Percentiles rank a stretch among this genome's conserved stretches.
These are phyloP conservation scores for Fusarium sulawesiense DNA, from an alignment of 2,329 filamentous ascomycete species.

Conservation along the genomic window DNA sequence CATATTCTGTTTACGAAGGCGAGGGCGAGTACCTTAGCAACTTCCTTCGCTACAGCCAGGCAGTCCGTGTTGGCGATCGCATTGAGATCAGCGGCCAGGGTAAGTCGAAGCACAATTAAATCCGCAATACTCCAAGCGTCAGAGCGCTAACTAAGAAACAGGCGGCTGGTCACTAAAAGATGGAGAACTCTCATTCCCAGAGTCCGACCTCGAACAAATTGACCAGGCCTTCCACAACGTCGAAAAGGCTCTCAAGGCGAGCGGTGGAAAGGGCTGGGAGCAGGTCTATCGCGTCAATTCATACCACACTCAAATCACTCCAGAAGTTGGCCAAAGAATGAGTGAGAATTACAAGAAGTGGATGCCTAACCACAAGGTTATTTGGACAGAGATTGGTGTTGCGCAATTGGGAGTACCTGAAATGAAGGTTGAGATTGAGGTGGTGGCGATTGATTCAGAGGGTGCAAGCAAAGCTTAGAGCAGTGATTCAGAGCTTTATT, in stretches of 20 bases:
- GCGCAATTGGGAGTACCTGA: conserved; percentile 56
- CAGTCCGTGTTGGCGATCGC: conserved; percentile 60
- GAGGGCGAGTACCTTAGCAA: conserved; percentile 47
- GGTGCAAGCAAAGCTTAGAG: background rate
- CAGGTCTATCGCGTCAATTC: conserved; percentile 62
- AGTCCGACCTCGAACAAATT: conserved; percentile 56
- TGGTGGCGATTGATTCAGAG: conserved; percentile 52
- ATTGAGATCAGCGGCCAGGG: conserved; percentile 62
- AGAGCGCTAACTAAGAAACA: conserved; percentile 6
- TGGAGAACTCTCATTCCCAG: conserved; percentile 47
- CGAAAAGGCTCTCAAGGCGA: conserved; percentile 58
- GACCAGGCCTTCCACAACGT: conserved; percentile 66
- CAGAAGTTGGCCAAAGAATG: conserved; percentile 54
- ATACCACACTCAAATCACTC: conserved; percentile 56
- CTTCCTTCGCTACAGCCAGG: conserved; percentile 57
- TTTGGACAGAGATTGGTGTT: conserved; percentile 65
- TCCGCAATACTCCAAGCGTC: background rate
- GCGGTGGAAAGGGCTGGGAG: conserved; percentile 64
- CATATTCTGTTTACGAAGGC: conserved; percentile 47
- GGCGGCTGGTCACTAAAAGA: conserved; percentile 47
- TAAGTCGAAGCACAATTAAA: conserved; percentile 27
- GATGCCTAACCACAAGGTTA: conserved; percentile 61
- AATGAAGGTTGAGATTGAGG: conserved; percentile 69
- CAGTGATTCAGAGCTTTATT: background rate
- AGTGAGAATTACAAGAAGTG: conserved; percentile 59